Base-by-base conservation (phyloP, 495 filamentous ascomycete genomes). In the Penicillium herquei region DNA sequence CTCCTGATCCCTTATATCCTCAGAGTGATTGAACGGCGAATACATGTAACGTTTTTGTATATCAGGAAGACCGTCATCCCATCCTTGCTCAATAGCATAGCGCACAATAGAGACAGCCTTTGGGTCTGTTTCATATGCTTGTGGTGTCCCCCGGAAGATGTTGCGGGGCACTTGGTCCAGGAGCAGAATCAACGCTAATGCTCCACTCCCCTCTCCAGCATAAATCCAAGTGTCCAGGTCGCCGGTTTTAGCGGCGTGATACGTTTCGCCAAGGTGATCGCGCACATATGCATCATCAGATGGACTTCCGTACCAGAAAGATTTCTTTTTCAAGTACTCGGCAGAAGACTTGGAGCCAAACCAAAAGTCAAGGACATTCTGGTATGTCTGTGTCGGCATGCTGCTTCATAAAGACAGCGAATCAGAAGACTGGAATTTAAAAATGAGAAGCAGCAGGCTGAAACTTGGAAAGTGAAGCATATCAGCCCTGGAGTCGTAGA, bases 101-200 rank as follows among this genome's bases (percentile, higher is more conserved):
- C 58, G 58, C 16, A 66, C 55, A 7, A 70, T 57, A 2, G 60
- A 51, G 0, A 68, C 17, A 0, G 71, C 73, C 34, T 70, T 64
- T 2, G 53, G 18, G 45, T 76, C 75, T 10, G 66, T 61, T 9
- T 57, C 62, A 58, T 65, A 74, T 33, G 66, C 64, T 12, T 59
- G 53, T 6, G 66, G 55, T 3, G 62, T 61, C 17, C 54, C 59
- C 8, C 70, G 58, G 49, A 68, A 69, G 50, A 74, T 64, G 43
- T 74, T 74, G 3, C 70, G 65, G 4, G 67, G 67, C 21, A 73
- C 66, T 45, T 71, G 69, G 51, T 74, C 70, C 7, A 72, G 65
- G 0, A 71, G 55, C 6, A 74, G 47, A 42, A 72, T 67, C 12
- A 73, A 52, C 7, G 67, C 69, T 16, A 74, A 52, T 2, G 66